Evolutionary conservation across 2,329 filamentous ascomycete species (phyloP).

Genomic region (Penicillium hesseltinei): DNA sequence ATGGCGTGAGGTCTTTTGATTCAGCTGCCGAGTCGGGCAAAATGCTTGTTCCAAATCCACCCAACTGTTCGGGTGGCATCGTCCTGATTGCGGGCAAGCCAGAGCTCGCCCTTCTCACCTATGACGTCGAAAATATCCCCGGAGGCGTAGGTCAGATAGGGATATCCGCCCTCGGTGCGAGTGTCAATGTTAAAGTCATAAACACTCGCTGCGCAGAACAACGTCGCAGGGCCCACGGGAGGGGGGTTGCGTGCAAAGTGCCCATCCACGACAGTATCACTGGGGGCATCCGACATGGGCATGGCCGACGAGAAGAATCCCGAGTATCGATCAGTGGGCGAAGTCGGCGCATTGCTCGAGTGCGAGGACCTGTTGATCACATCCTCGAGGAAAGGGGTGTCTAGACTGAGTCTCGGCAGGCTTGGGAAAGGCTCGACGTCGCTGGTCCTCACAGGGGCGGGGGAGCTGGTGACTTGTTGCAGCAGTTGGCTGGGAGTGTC

Average conservation of each 20-base stretch:
- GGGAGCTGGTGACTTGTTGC: slow-evolving; percentile 41
- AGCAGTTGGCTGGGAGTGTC: slow-evolving; percentile 55
- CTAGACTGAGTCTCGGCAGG: slow-evolving; percentile 46
- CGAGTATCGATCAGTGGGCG: slow-evolving; percentile 60
- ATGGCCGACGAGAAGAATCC: slow-evolving; percentile 85
- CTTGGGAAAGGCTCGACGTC: slow-evolving; percentile 36
- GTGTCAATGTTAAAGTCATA: slow-evolving; percentile 98
- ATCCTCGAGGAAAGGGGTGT: slow-evolving; percentile 46
- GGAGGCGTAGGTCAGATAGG: slow-evolving; percentile 91
- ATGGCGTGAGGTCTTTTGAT: background rate
- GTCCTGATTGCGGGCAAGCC: slow-evolving; percentile 97
- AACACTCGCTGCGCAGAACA: slow-evolving; percentile 89
- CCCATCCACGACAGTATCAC: slow-evolving; percentile 17
- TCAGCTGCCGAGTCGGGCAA: slow-evolving; percentile 57
- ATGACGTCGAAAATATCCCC: slow-evolving; percentile 95
- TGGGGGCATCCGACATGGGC: slow-evolving; percentile 67
- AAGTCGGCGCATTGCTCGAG: slow-evolving; percentile 28
- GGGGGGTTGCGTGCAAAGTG: slow-evolving; percentile 43
- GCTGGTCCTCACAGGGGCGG: slow-evolving; percentile 11
- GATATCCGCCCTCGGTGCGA: slow-evolving; percentile 89
- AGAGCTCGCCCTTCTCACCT: slow-evolving; percentile 93
- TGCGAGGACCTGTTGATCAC: slow-evolving; percentile 35
- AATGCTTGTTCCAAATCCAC: slow-evolving; percentile 99
- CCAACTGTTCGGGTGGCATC: slow-evolving; percentile 75
- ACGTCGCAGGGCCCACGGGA: slow-evolving; percentile 56